These are phyloP conservation scores for Chaetomium fimeti DNA, from an alignment of 495 filamentous ascomycete species.

Conservation along the genomic window DNA sequence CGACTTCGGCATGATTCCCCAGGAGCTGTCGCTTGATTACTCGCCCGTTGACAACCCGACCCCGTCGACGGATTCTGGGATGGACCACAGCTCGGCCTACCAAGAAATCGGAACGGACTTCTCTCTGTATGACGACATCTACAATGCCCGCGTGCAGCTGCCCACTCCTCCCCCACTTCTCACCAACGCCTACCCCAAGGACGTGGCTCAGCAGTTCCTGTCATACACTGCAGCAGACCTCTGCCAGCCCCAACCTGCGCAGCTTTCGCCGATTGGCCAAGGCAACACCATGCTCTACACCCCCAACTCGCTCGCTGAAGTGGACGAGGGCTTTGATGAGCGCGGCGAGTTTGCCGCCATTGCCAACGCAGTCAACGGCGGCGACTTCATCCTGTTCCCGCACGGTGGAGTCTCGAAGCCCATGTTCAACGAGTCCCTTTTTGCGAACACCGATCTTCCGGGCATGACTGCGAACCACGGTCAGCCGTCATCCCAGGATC, in stretches of 20 bases:
- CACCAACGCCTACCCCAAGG: constrained; percentile 41
- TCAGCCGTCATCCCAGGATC: constrained; percentile 45
- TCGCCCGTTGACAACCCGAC: constrained; percentile 50
- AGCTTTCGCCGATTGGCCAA: constrained; percentile 63
- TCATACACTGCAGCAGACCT: constrained; percentile 37
- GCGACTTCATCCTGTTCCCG: constrained; percentile 40
- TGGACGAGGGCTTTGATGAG: constrained; percentile 54
- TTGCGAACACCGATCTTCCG: constrained; percentile 36
- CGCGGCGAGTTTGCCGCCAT: constrained; percentile 30
- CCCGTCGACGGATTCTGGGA: constrained; percentile 46
- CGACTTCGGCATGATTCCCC: constrained; percentile 41
- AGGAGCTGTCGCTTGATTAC: constrained; percentile 49
- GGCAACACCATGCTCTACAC: constrained; percentile 64
- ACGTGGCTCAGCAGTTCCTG: constrained; percentile 37
- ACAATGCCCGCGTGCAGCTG: constrained; percentile 49
- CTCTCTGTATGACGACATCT: constrained; percentile 56
- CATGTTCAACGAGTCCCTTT: constrained; percentile 39
- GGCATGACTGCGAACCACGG: constrained; percentile 41
- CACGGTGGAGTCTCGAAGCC: constrained; percentile 31
- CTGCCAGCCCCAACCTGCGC: constrained; percentile 43
- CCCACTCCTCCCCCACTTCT: constrained; percentile 42
- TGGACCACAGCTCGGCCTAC: constrained; percentile 48
- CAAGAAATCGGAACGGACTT: constrained; percentile 47
- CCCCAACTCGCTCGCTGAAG: constrained; percentile 50
- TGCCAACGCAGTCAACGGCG: constrained; percentile 24